A percentile compares a stretch with the other conserved stretches of the same genome.
Evolutionary conservation across 2,329 filamentous ascomycete species (phyloP).

Genomic region (Fusarium miscanthi): DNA sequence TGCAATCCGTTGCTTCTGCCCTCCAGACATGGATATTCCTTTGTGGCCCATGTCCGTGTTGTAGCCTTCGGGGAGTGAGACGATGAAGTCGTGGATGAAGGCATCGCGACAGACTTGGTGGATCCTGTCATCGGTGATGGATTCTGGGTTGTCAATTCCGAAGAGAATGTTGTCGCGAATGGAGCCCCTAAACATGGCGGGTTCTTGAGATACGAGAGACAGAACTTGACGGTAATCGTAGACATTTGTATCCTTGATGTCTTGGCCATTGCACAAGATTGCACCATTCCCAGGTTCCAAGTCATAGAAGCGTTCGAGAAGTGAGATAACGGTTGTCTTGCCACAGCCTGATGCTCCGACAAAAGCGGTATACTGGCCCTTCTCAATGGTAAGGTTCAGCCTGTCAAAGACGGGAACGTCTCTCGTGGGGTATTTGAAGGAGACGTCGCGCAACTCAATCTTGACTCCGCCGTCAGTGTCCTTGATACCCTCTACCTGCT

Average conservation of each 20-base stretch:
- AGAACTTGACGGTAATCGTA: conserved; percentile 71
- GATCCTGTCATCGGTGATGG: conserved; percentile 63
- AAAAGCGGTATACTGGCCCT: conserved; percentile 76
- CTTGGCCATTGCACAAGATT: conserved; percentile 71
- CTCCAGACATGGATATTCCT: conserved; percentile 74
- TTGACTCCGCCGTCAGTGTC: conserved; percentile 61
- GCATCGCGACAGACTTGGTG: conserved; percentile 69
- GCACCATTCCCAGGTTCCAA: conserved; percentile 62
- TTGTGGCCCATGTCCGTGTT: conserved; percentile 74
- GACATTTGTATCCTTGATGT: conserved; percentile 68
- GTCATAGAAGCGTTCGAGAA: conserved; percentile 77
- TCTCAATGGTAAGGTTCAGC: conserved; percentile 72
- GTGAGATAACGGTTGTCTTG: conserved; percentile 76
- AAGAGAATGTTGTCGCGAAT: conserved; percentile 78
- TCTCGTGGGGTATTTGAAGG: conserved; percentile 71
- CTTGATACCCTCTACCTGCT: conserved; percentile 42
- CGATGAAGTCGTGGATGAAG: conserved; percentile 77
- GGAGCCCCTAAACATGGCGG: conserved; percentile 75
- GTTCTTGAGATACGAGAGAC: conserved; percentile 79
- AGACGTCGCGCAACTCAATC: conserved; percentile 66
- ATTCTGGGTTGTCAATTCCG: conserved; percentile 64
- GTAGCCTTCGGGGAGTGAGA: conserved; percentile 74
- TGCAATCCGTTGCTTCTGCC: conserved; percentile 76
- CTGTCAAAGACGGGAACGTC: conserved; percentile 67
- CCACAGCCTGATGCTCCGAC: conserved; percentile 78